phyloP scores from a whole-genome alignment of 139 green algal genomes.

The Coccomyxa sp. region DNA sequence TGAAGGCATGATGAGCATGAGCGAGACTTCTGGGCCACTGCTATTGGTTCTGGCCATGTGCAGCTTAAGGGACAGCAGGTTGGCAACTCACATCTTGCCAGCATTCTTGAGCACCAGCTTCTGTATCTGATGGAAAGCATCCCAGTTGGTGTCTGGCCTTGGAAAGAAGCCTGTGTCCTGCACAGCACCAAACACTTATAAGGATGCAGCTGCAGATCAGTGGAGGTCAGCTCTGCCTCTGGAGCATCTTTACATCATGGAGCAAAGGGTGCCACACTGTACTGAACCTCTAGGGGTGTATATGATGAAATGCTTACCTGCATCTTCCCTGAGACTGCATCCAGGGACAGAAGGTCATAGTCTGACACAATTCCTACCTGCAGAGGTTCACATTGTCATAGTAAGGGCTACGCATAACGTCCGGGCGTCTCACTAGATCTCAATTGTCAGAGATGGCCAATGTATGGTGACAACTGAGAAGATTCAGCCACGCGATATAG shows the following conservation, averaged over 20 bases:
- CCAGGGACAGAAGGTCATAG: constrained; percentile 77
- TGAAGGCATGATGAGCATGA: not conserved
- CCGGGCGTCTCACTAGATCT: not conserved
- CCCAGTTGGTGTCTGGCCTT: constrained; percentile 34
- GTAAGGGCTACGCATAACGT: not conserved
- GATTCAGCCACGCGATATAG: not conserved
- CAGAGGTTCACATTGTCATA: not conserved
- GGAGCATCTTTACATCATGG: not conserved
- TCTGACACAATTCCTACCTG: constrained; percentile 77
- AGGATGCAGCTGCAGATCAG: not conserved
- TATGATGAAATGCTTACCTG: constrained; percentile 7
- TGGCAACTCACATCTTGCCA: constrained; percentile 43
- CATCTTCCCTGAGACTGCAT: constrained; percentile 46
- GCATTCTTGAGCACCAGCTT: constrained; percentile 57
- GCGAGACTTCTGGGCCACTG: not conserved
- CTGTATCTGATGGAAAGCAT: constrained; percentile 70
- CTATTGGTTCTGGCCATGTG: not conserved
- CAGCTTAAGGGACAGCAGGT: not conserved
- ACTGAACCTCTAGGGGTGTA: not conserved
- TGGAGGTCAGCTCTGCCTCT: not conserved
- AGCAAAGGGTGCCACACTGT: not conserved
- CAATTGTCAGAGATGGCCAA: not conserved
- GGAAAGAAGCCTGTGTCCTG: constrained; percentile 52
- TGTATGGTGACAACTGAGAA: not conserved
- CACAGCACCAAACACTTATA: not conserved